Conservation (phyloP, 352 stramenopile genomes). For the Phytopythium delawarense region DNA sequence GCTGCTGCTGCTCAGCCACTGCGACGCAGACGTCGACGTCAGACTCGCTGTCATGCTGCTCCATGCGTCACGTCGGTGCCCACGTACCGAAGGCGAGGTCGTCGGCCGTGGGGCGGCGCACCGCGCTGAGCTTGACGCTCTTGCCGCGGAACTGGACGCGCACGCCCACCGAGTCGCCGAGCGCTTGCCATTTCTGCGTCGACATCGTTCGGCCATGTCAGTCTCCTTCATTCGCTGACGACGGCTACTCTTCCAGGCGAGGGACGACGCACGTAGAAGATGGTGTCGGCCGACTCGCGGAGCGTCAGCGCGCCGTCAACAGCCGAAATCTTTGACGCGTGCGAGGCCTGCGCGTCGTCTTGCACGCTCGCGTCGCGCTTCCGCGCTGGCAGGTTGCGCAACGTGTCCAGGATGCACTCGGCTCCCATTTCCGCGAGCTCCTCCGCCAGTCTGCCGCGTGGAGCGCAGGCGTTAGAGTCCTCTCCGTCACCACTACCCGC, state of each 20-base stretch:
- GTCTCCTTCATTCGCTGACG: no score
- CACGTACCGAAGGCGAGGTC: slow-evolving; percentile 37
- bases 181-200: slow-evolving; percentile 62
- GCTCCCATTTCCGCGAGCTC: slow-evolving; percentile 50
- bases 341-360: slow-evolving; percentile 45
- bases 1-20: slow-evolving; percentile 1
- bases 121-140: slow-evolving; percentile 64
- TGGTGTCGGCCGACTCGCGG: slow-evolving; percentile 35
- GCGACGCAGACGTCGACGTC: not conserved
- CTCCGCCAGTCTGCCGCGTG: slow-evolving; percentile 29
- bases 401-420: slow-evolving; percentile 63
- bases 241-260: no score
- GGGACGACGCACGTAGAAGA: slow-evolving; percentile 47
- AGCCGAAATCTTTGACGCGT: slow-evolving; percentile 65
- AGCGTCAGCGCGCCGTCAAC: slow-evolving; percentile 56
- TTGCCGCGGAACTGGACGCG: slow-evolving; percentile 59
- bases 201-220: no score
- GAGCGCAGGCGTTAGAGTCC: not conserved
- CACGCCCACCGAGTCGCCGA: slow-evolving; percentile 72
- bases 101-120: slow-evolving; percentile 37
- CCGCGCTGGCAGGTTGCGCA: slow-evolving; percentile 36
- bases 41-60: not conserved
- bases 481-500: not conserved
- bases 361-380: slow-evolving; percentile 51
- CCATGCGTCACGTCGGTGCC: not conserved